Evolutionary conservation across 441 rosid species (phyloP).

Genomic region (Adansonia grandidieri): DNA sequence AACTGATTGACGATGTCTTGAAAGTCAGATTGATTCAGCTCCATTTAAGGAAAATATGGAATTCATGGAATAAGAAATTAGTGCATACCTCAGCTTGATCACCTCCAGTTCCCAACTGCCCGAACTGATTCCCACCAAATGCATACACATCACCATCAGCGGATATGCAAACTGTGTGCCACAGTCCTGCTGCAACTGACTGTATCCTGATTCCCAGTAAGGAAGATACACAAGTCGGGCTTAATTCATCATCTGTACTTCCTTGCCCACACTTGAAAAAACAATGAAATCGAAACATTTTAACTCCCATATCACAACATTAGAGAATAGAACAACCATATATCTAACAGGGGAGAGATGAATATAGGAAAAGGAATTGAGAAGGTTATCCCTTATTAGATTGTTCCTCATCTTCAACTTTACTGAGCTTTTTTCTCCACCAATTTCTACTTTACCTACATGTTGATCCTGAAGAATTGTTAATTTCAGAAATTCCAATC

Average conservation of each 20-base stretch:
- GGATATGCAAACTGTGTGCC: slow-evolving; percentile 94
- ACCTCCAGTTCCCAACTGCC: slow-evolving; percentile 94
- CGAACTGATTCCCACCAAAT: slow-evolving; percentile 98
- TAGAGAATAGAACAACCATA: slow-evolving; percentile 23
- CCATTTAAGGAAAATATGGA: not conserved
- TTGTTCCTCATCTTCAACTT: slow-evolving; percentile 62
- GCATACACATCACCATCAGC: slow-evolving; percentile 85
- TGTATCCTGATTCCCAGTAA: slow-evolving; percentile 75
- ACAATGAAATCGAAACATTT: slow-evolving; percentile 28
- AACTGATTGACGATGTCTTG: not conserved
- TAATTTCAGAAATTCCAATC: slow-evolving; percentile 34
- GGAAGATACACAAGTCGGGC: slow-evolving; percentile 88
- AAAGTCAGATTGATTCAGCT: not conserved
- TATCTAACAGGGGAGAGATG: slow-evolving; percentile 12
- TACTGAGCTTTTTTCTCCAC: slow-evolving; percentile 55
- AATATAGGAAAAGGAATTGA: slow-evolving; percentile 36
- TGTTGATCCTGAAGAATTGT: slow-evolving; percentile 47
- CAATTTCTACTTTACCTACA: slow-evolving; percentile 73
- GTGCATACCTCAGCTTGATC: slow-evolving; percentile 93
- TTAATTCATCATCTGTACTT: slow-evolving; percentile 88
- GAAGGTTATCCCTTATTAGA: slow-evolving; percentile 46
- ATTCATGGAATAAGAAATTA: slow-evolving; percentile 13
- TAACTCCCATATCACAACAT: slow-evolving; percentile 22
- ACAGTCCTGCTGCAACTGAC: slow-evolving; percentile 86
- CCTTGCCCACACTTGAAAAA: slow-evolving; percentile 92